Conservation (phyloP, 2,329 filamentous ascomycete species). For the Ophioceras dolichostomum region DNA sequence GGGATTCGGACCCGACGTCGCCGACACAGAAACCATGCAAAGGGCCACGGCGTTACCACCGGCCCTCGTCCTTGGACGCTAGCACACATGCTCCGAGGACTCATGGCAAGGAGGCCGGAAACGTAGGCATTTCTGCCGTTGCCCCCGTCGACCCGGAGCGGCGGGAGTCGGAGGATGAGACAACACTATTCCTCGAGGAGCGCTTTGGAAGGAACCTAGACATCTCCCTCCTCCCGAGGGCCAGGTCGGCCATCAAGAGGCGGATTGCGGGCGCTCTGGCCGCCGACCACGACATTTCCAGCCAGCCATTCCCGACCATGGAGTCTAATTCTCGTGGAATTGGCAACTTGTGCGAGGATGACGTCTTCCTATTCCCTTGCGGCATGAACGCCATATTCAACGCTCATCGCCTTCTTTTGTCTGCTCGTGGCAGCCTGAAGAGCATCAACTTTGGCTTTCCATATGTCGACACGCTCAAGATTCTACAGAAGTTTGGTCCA, state of each 20-base stretch:
- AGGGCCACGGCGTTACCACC: constrained; percentile 73
- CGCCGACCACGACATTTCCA: constrained; percentile 51
- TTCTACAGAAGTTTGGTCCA: constrained; percentile 86
- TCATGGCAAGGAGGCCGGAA: no score
- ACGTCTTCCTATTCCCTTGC: constrained; percentile 78
- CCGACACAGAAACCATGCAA: constrained; percentile 34
- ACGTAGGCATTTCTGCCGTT: constrained; percentile 1
- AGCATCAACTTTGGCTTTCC: constrained; percentile 95
- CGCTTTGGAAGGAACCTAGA: constrained; percentile 88
- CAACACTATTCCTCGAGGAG: constrained; percentile 77
- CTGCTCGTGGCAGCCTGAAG: constrained; percentile 47
- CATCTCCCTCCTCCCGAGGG: constrained; percentile 63
- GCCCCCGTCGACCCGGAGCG: background rate
- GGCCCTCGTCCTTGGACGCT: constrained; percentile 29
- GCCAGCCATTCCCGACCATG: constrained; percentile 22
- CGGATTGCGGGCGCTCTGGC: constrained; percentile 81
- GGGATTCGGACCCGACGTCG: background rate
- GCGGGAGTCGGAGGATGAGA: constrained; percentile 39
- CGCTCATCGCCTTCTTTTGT: constrained; percentile 62
- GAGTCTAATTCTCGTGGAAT: constrained; percentile 39
- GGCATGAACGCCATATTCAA: constrained; percentile 97
- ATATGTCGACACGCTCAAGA: constrained; percentile 93
- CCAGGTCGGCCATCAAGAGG: constrained; percentile 72
- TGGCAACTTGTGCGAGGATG: constrained; percentile 62
- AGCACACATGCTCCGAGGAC: no score